A percentile compares a stretch with the other conserved stretches of the same genome.
Conservation (phyloP, 768 basidiomycete species). For the Termitomyces sp. region DNA sequence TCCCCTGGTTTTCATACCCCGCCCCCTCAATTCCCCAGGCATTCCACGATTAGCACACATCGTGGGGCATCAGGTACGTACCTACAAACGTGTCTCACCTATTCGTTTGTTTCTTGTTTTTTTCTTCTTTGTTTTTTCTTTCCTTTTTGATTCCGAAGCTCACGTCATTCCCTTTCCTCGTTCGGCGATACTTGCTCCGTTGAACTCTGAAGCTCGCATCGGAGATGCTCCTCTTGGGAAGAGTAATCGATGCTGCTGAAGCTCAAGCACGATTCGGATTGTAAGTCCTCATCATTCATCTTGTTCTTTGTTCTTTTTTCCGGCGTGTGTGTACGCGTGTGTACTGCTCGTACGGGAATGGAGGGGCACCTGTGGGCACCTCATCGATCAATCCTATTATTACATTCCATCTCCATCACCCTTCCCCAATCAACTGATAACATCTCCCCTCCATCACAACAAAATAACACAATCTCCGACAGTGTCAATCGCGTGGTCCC, state of each 20-base stretch:
- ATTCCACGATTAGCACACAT: conserved; percentile 64
- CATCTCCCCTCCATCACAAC: no score
- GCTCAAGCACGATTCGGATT: conserved; percentile 70
- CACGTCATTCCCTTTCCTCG: not conserved
- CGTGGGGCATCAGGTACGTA: conserved; percentile 68
- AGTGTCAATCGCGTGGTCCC: conserved; percentile 74
- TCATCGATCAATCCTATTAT: no score
- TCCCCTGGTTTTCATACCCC: no score
- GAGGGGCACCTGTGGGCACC: no score
- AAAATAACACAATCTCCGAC: no score
- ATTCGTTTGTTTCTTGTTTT: no score
- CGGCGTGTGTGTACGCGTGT: no score
- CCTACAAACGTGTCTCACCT: no score
- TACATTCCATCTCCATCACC: no score
- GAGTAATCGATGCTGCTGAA: conserved; percentile 58
- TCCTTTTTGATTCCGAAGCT: not conserved
- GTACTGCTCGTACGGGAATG: no score
- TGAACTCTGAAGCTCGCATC: conserved; percentile 51
- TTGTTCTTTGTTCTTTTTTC: no score
- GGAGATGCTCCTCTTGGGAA: conserved; percentile 72
- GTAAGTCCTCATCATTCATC: conserved; percentile 34
- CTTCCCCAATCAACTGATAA: not conserved
- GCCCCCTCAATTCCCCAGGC: conserved; percentile 27
- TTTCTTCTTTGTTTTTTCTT: not conserved
- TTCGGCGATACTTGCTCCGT: no score